Base-by-base conservation (phyloP, 208 protist species). In the Trypanosoma melophagium region DNA sequence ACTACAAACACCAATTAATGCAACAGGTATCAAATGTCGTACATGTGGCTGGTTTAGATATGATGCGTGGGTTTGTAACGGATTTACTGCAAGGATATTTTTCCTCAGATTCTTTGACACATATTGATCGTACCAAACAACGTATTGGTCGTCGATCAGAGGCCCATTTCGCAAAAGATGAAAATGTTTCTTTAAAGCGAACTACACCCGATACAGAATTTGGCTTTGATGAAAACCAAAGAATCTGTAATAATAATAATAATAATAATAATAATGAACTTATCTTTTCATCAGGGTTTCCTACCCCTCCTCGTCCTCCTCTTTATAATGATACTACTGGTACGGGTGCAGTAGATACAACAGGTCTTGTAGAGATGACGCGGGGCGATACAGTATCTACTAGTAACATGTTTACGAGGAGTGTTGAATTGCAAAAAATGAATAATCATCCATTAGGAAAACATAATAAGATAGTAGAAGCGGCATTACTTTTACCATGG, bases 61-160 rank as follows among this genome's bases (percentile, higher is more conserved):
- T 69, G 25, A 86, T 96, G 78, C 79, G 85, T 53, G 80, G 77
- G 25, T 89, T 95, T 61, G 77, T 93, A 13, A 86, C 80, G 3
- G 87, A 88, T 63, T 60, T 92, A 10, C 63, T 92, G 40, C 71
- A 78, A 24, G 71, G 56, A 31, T 81, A 83, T 59, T 67, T 68
- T 31, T 65, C 66, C 3, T 66, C 68, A 19, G 40, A 56, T 13
- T 24, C 35, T 19, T 21, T 57, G 5, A 52, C 54, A 16, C 42
- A 69, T 47, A 67, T 60, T 55, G 74, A 68, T 21, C 76, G 76
- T 4, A 76, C 77, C 50, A 88, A 87, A 52, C 60, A 61, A 16
- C 81, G 87, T 50, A 35, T 75, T 28, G 70, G 76, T 13, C 72
- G 79, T 22, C 73, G 87, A 25, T 14, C 24, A 7, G 76, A 81